A percentile compares a stretch with the other conserved stretches of the same genome.
phyloP scores from a whole-genome alignment of 2,329 filamentous ascomycete genomes.

The Diplodia mutila region DNA sequence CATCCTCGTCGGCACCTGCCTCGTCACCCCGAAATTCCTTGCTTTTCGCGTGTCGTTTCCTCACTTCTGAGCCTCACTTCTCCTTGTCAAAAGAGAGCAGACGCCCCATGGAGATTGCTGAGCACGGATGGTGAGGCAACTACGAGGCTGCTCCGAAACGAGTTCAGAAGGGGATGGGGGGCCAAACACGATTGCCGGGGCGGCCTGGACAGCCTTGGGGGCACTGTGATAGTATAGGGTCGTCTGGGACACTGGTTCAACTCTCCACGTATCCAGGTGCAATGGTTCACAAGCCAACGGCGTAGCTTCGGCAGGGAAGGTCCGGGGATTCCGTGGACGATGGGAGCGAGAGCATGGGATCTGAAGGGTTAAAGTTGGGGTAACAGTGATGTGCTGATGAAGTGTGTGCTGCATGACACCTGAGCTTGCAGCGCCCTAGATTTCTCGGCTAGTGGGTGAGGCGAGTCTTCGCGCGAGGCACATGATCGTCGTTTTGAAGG shows the following conservation, averaged over 20 bases:
- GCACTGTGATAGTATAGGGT: neutral
- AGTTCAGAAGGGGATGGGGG: neutral
- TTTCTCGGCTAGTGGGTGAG: neutral
- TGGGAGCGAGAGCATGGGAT: neutral
- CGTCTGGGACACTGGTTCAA: neutral
- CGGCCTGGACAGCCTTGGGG: neutral
- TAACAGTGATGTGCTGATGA: slow-evolving; percentile 6
- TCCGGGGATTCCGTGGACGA: neutral
- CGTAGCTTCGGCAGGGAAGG: neutral
- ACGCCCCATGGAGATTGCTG: neutral
- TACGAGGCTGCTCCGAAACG: neutral
- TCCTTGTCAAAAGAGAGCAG: slow-evolving; percentile 4
- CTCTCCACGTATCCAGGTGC: neutral
- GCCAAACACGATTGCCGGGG: neutral
- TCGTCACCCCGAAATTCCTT: neutral
- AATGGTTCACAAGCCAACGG: neutral
- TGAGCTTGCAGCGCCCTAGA: slow-evolving; percentile 9
- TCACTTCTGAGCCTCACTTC: slow-evolving; percentile 11
- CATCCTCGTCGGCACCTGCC: neutral
- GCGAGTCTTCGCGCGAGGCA: neutral
- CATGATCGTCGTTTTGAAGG: slow-evolving; percentile 13
- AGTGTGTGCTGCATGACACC: slow-evolving; percentile 20
- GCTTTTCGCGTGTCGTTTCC: neutral
- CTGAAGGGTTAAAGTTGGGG: neutral
- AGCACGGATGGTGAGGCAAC: neutral